These are phyloP conservation scores for Ceratocystis smalleyi DNA, from an alignment of 2,329 filamentous ascomycete species.

Conservation along the genomic window DNA sequence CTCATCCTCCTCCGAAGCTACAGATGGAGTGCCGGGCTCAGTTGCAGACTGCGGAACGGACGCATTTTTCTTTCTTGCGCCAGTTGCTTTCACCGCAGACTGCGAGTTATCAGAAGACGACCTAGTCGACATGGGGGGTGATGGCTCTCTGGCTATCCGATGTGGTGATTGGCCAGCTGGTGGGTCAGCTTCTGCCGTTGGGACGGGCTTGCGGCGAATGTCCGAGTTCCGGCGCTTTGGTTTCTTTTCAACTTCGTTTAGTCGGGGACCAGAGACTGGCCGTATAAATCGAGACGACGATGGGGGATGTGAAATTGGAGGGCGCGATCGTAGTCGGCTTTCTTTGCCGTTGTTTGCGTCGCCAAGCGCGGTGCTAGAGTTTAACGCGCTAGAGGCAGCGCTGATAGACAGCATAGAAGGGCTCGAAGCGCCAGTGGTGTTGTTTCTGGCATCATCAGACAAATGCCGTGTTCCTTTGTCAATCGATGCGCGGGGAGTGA, in stretches of 20 bases:
- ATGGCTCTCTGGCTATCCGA: constrained; percentile 2
- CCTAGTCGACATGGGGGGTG: constrained; percentile 9
- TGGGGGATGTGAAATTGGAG: constrained; percentile 9
- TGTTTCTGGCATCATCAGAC: constrained; percentile 22
- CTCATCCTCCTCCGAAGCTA: constrained; percentile 8
- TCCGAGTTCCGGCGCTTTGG: constrained; percentile 3
- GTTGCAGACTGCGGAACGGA: neutral
- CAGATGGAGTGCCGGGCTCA: neutral
- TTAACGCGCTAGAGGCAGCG: constrained; percentile 41
- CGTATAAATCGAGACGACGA: constrained; percentile 15
- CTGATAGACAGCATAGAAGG: constrained; percentile 38
- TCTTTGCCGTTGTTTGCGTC: constrained; percentile 5
- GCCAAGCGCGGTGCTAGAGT: constrained; percentile 18
- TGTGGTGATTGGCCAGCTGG: neutral
- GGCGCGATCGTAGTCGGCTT: constrained; percentile 7
- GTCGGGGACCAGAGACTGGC: neutral
- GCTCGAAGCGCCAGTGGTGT: constrained; percentile 28
- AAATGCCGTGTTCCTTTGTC: constrained; percentile 17
- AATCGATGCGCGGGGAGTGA: constrained; percentile 21
- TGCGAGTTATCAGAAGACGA: constrained; percentile 15
- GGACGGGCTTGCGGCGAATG: constrained; percentile 15
- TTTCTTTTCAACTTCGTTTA: constrained; percentile 8
- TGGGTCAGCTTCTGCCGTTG: neutral
- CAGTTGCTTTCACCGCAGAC: neutral
- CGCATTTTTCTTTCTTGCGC: neutral